Base-by-base conservation (phyloP, 768 basidiomycete genomes). In the Tricholoma furcatifolium region DNA sequence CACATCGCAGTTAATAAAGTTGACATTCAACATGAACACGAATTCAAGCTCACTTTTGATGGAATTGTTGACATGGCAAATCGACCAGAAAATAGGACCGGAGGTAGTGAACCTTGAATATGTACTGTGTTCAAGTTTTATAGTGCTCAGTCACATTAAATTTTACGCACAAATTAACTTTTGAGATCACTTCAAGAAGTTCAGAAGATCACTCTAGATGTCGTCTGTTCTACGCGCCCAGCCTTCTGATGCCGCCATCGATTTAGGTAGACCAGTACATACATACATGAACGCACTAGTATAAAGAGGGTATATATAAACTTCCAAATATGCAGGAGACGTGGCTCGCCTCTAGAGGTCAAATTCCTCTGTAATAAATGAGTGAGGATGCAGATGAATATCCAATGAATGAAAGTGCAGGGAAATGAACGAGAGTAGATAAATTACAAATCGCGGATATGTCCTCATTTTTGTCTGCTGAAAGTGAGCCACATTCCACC, bases 401-500 rank as follows among this genome's bases (percentile, higher is more conserved):
- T 31, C 41, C 32, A 12, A 27, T 27, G 11, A 20, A 18, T 21
- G 11, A 17, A 17, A 24, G 51, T 17, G 4, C 36, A 41, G 27
- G 17, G 9, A 15, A 17, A 52, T 15, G 38, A 17, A 20, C 15
- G 44, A 31, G 17, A 31, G 31, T 30, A 38, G 10, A 18, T 5
- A 31, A 45, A 17, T 6, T 51, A 38, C 14, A 18, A 31, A 7
- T 18, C n/a, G 18, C 9, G 27, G 15, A 27, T n/a, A 18, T 38
- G 36, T 32, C 14, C 24, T 41, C 23, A 34, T 67, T 54, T 70
- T 17, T 59, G 62, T 27, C 62, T 66, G 31, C 56, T 67, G 62
- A 74, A 73, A 11, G 73, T 66, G 27, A 74, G 53, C 53, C 68
- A 64, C 52, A 71, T 64, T 50, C 48, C 55, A 27, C 58, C 61